A percentile compares a stretch with the other conserved stretches of the same genome.
phyloP scores from a whole-genome alignment of 345 rosid genomes.

The Chamaenerion angustifolium region DNA sequence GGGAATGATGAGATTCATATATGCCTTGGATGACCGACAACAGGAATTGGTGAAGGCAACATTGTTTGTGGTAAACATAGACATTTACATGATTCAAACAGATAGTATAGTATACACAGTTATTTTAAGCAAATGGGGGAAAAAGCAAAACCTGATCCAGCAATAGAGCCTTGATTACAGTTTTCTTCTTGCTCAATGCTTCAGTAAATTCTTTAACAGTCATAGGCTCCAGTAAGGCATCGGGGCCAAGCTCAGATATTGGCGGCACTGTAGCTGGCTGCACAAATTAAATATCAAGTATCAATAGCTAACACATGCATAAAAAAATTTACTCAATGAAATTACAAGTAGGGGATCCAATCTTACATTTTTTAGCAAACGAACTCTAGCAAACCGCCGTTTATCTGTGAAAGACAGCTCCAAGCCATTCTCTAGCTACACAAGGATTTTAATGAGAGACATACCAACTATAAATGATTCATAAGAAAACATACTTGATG shows the following conservation, averaged over 20 bases:
- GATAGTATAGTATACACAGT: no score
- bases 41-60: no score
- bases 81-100: no score
- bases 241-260: slow-evolving; percentile 92
- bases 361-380: slow-evolving; percentile 60
- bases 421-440: slow-evolving; percentile 91
- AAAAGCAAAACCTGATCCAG: slow-evolving; percentile 62
- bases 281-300: slow-evolving; percentile 12
- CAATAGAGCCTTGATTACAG: slow-evolving; percentile 60
- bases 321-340: no score
- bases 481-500: neutral
- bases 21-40: no score
- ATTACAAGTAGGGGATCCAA: neutral
- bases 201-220: slow-evolving; percentile 39
- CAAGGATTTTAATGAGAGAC: slow-evolving; percentile 5
- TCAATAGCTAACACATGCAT: no score
- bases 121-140: neutral
- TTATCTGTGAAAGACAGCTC: slow-evolving; percentile 96
- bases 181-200: slow-evolving; percentile 60
- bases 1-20: no score
- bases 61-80: no score
- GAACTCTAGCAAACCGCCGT: slow-evolving; percentile 88
- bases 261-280: slow-evolving; percentile 79
- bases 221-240: slow-evolving; percentile 83
- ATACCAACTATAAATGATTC: neutral